Percentiles rank a stretch among this genome's conserved stretches.
Conservation (phyloP, 148 eudicot genomes). For the Mesembryanthemum crystallinum region DNA sequence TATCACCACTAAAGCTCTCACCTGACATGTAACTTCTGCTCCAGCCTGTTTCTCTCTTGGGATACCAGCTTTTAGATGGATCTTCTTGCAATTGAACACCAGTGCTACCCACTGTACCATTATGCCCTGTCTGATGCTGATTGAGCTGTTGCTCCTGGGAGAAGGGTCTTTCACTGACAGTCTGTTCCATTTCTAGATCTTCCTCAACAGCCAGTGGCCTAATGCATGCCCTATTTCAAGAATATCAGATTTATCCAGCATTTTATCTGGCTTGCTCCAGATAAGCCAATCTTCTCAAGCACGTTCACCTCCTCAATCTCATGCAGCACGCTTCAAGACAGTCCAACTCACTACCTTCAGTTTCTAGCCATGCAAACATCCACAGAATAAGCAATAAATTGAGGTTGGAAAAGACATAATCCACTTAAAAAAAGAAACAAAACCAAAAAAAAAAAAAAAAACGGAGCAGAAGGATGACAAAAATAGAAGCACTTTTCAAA, state of each 20-base stretch:
- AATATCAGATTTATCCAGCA: not conserved
- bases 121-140: slow-evolving; percentile 8
- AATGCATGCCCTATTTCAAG: too few species aligned
- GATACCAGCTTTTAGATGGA: slow-evolving; percentile 15
- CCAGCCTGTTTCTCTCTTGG: slow-evolving; percentile 20
- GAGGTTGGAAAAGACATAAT: too few species aligned
- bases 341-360: not conserved
- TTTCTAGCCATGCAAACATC: slow-evolving; percentile 17
- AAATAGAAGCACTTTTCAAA: not conserved
- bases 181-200: slow-evolving; percentile 16
- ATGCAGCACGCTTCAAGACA: not conserved
- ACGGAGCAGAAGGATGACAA: too few species aligned
- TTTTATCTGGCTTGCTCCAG: not conserved
- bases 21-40: slow-evolving; percentile 1
- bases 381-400: not conserved
- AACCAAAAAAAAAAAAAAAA: too few species aligned
- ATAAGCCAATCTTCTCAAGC: not conserved
- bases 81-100: slow-evolving; percentile 13
- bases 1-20: slow-evolving; percentile 1
- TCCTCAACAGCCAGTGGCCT: not conserved
- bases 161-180: slow-evolving; percentile 20
- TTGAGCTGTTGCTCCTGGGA: slow-evolving; percentile 9
- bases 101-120: slow-evolving; percentile 16
- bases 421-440: too few species aligned
- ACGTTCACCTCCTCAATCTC: not conserved